These are phyloP conservation scores for Euphrasia confusa DNA, from an alignment of 257 asterid species.

Conservation along the genomic window DNA sequence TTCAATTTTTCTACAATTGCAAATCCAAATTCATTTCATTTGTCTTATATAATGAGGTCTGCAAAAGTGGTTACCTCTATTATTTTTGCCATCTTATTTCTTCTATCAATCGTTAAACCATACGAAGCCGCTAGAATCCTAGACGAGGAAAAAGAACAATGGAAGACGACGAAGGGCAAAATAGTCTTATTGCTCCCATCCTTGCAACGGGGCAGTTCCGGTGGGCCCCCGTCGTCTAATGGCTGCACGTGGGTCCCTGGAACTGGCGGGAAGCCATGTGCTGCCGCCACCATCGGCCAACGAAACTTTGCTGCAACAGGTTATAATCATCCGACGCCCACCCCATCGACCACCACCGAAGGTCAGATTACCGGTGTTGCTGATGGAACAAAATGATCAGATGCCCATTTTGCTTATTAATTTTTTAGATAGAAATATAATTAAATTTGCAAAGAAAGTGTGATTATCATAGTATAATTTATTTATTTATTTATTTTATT, in stretches of 20 bases:
- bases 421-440: too few relatives aligned
- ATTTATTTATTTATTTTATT: too few relatives aligned
- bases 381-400: too few relatives aligned
- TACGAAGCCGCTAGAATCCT: neutral
- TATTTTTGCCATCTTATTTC: too few relatives aligned
- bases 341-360: neutral
- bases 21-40: too few relatives aligned
- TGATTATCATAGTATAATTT: too few relatives aligned
- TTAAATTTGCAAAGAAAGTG: too few relatives aligned
- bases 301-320: slow-evolving; percentile 31
- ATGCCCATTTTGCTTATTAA: too few relatives aligned
- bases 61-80: too few relatives aligned
- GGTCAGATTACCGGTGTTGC: too few relatives aligned
- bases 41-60: too few relatives aligned
- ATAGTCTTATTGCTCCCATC: neutral
- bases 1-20: too few relatives aligned
- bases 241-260: slow-evolving; percentile 24
- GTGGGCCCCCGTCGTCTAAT: slow-evolving; percentile 22
- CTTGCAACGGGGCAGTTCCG: neutral
- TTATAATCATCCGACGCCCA: neutral
- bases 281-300: slow-evolving; percentile 26
- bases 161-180: neutral
- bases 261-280: slow-evolving; percentile 22
- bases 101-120: neutral
- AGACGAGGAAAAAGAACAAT: neutral